A percentile compares a stretch with the other conserved stretches of the same genome.
These are phyloP conservation scores for Sphaerulina populicola DNA, from an alignment of 2,329 filamentous ascomycete species.

Conservation along the genomic window DNA sequence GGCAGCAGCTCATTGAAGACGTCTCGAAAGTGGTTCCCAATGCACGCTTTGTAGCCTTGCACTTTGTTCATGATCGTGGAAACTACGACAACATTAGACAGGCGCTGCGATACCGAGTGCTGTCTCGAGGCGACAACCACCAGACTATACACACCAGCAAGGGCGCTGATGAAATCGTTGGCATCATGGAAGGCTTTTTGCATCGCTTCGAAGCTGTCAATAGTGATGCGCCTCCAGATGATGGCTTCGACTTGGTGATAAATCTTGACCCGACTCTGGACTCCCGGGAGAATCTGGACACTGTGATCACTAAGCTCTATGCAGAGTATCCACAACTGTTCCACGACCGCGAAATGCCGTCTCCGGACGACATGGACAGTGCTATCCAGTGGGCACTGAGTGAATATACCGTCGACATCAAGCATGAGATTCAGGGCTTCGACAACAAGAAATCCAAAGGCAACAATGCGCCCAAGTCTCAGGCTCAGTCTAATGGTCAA, in stretches of 20 bases:
- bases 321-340: conserved; percentile 71
- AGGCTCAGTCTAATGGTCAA: conserved; percentile 31
- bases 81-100: conserved; percentile 64
- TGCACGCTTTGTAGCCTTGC: conserved; percentile 70
- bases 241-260: conserved; percentile 74
- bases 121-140: conserved; percentile 87
- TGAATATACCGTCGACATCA: conserved; percentile 67
- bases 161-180: conserved; percentile 62
- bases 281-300: conserved; percentile 83
- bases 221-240: conserved; percentile 59
- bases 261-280: conserved; percentile 67
- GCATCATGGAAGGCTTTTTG: conserved; percentile 94
- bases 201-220: conserved; percentile 73
- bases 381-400: conserved; percentile 69
- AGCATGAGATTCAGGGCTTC: conserved; percentile 60
- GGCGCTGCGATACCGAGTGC: conserved; percentile 68
- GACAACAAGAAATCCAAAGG: conserved; percentile 35
- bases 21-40: conserved; percentile 53
- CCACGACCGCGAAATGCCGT: conserved; percentile 54
- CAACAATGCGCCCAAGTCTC: conserved; percentile 22
- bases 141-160: conserved; percentile 90
- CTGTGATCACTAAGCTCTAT: conserved; percentile 61
- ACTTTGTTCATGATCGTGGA: conserved; percentile 68
- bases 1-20: conserved; percentile 78
- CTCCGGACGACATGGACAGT: conserved; percentile 63